Evolutionary conservation across 1,139 yeast genomes (phyloP), one percentile per base, ranked within the genome.

Genomic region (Hemisphaericaspora xylofermentans): DNA sequence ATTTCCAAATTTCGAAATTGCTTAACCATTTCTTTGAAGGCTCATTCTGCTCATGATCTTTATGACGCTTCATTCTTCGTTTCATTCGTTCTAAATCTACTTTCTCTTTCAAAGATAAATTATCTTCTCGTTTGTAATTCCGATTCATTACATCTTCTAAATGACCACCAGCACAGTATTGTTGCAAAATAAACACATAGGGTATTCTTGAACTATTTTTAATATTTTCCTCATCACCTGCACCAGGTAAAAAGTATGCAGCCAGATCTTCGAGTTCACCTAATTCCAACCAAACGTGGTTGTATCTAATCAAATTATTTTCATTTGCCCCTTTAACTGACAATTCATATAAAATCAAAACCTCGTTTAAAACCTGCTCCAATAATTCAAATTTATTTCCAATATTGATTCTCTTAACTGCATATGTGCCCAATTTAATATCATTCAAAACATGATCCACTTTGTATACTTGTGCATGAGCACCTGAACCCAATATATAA

Each of bases 251-350:
- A 33, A 65, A 52, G 39, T 56, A 63, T 0, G 71, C 54, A 9
- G 48, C 43, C 68, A 63, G 69, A 39, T 74, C 79, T 16, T 79
- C 71, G 24, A 82, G 60, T 29, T 76, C 74, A 21, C 88, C 88
- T 56, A 82, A 69, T 55, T 89, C 97, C 30, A 89, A 63, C 96
- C 97, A 89, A 25, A 88, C 96, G 63, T 89, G 96, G 56, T 88
- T 88, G 57, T 89, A 89, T 21, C 86, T 78, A 17, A 88, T 88
- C 50, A 88, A 71, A 57, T 88, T 87, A 18, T 79, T 63, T 39
- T 66, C 71, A 40, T 64, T 64, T 26, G 72, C 71, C 0, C 73
- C 71, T 35, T 62, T 58, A 14, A 54, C 64, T 0, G 73, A 73
- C 26, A 76, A 57, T 46, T 74, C 76, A 51, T 74, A 75, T 24